Base-by-base conservation (phyloP, 345 rosid genomes). In the Eutrema japonicum region DNA sequence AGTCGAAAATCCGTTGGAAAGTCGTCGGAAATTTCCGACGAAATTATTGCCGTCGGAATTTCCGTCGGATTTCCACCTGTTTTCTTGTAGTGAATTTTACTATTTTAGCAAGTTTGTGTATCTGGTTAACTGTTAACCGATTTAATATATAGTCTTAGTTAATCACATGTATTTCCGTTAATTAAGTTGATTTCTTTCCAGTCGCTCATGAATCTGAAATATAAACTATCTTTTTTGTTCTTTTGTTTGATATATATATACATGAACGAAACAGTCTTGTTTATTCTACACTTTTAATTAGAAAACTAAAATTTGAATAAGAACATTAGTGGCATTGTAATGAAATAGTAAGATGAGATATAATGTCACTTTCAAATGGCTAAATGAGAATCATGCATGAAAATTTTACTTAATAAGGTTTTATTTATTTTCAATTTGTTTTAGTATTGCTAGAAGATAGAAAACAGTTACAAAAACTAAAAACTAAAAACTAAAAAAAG, bases 331-430 rank as follows among this genome's bases (percentile, higher is more conserved):
- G 68, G 16, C 43, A 37, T 36, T 16, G 3, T 47, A 13, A 4
- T 27, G 4, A 27, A 60, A 64, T 10, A 8, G 30, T 30, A 62
- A 43, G 33, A 10, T 33, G 16, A 18, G 47, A 10, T 22, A 22
- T 22, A 22, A 46, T 35, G 33, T 47, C 45, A 47, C 32, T 48
- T 64, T 47, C 41, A 35, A 48, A 47, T 65, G 47, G 50, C 46
- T 11, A 22, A 10, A 48, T 11, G 35, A 35, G 29, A 36, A 48
- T 52, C 14, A 52, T 35, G 36, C 49, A 46, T 68, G 65, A 35
- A 60, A 40, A 41, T 2, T 30, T n/a, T 22, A 52, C 40, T 6
- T 52, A 27, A 6, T 10, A 16, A 3, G 3, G 10, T 3, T 64
- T 48, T n/a, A n/a, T n/a, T 65, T 54, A 7, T 30, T 71, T 40